These are phyloP conservation scores for Tulasnella sp. DNA, from an alignment of 768 basidiomycete species.

Conservation along the genomic window DNA sequence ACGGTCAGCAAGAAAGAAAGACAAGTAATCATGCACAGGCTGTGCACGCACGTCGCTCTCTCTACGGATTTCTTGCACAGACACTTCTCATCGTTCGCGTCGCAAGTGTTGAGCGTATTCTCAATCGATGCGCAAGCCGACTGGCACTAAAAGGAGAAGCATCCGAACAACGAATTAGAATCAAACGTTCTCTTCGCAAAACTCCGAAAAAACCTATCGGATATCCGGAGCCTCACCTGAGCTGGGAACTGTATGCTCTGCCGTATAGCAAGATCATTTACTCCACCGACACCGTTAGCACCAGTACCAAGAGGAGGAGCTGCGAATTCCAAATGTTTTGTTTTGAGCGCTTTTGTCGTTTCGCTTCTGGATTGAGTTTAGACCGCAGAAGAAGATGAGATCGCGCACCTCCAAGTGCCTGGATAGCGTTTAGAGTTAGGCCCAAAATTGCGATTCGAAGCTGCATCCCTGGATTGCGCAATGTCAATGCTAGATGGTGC, in stretches of 20 bases:
- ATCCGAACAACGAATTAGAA: background rate
- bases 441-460: background rate
- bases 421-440: background rate
- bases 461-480: background rate
- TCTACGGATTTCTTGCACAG: background rate
- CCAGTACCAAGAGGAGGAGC: no score
- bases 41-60: background rate
- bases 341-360: background rate
- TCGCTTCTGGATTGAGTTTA: background rate
- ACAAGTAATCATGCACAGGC: no score
- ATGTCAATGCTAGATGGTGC: background rate
- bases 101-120: background rate
- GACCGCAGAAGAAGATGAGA: background rate
- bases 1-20: no score
- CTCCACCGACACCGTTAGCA: background rate
- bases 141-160: background rate
- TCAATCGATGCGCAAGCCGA: background rate
- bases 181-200: no score
- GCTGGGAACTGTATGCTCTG: background rate
- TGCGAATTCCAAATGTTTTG: background rate
- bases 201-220: background rate
- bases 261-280: background rate
- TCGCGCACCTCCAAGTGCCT: background rate
- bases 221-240: background rate
- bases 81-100: background rate